Percentiles rank a stretch among this genome's conserved stretches.
These are phyloP conservation scores for Babesia gibsoni DNA, from an alignment of 169 alveolate species.

Conservation along the genomic window DNA sequence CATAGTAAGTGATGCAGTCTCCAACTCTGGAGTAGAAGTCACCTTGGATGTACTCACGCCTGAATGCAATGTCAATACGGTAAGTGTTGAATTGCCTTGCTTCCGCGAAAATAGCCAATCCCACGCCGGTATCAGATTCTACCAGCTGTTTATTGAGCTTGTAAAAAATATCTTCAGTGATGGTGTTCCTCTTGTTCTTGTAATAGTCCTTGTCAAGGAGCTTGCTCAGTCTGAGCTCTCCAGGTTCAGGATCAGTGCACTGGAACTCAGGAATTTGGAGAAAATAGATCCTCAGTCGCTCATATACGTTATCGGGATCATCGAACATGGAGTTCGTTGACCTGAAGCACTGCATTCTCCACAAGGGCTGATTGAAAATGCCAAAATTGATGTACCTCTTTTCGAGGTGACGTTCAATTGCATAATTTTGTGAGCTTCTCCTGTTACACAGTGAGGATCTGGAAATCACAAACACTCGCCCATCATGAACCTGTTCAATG, in stretches of 20 bases:
- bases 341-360: slow-evolving; percentile 81
- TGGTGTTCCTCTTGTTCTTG: slow-evolving; percentile 69
- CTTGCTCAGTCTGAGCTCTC: slow-evolving; percentile 65
- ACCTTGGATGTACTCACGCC: slow-evolving; percentile 67
- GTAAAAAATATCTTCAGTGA: slow-evolving; percentile 71
- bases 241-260: slow-evolving; percentile 63
- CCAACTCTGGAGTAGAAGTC: slow-evolving; percentile 77
- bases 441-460: slow-evolving; percentile 72
- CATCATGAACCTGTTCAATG: slow-evolving; percentile 71
- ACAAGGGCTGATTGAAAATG: slow-evolving; percentile 65
- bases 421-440: slow-evolving; percentile 71
- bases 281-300: slow-evolving; percentile 75
- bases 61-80: slow-evolving; percentile 76
- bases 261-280: slow-evolving; percentile 70
- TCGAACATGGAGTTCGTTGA: slow-evolving; percentile 77
- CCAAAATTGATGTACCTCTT: slow-evolving; percentile 64
- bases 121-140: slow-evolving; percentile 66
- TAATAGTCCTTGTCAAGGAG: slow-evolving; percentile 73
- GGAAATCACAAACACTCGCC: slow-evolving; percentile 69
- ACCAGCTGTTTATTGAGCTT: slow-evolving; percentile 69
- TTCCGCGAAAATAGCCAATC: slow-evolving; percentile 64
- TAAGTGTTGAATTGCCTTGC: slow-evolving; percentile 55
- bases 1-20: slow-evolving; percentile 76
- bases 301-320: slow-evolving; percentile 69
- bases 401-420: slow-evolving; percentile 75